Evolutionary conservation across 306 rosid species (phyloP), one percentile per base, ranked within the genome.

Genomic region (Pyrus pyrifolia): DNA sequence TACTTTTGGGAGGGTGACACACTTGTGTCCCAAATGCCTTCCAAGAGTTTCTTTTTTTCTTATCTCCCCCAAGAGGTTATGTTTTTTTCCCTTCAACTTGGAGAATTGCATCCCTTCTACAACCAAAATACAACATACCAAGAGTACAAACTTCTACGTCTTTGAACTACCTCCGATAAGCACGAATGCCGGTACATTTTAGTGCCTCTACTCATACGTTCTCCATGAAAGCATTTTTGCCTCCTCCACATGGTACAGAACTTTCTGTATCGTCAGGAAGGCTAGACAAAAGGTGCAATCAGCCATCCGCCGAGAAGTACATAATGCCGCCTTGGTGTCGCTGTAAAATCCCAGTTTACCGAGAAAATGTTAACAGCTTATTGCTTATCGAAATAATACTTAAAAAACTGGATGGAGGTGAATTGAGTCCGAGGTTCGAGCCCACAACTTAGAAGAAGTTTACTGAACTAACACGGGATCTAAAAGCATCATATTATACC

Each of bases 131-230:
- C 38, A 74, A 44, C 60, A 61, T 44, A 46, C 42, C 77, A 70
- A 57, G 71, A 74, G 72, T 71, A 68, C 82, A 79, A 66, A 57
- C 71, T 58, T 45, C 72, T 67, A 66, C 72, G 10, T 23, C 38
- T 70, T 71, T 30, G n/a, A 55, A 45, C 58, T 40, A 17, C 78
- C 52, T 61, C 22, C 63, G 55, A 61, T 12, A 52, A 44, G 70
- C 78, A 61, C 10, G 69, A 45, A 72, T 51, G 73, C 40, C 42
- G 63, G 61, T 46, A 80, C 81, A 21, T 79, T 79, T 75, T 75
- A 66, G 78, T 59, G 40, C 67, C 72, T 67, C 27, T 22, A 58
- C 33, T 22, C 51, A 55, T 30, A 52, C 11, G 57, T 53, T 30
- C 70, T 74, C 52, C 42, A 55, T 6, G 45, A 73, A 19, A 70